These are phyloP conservation scores for Talaromyces sp. DNA, from an alignment of 2,329 filamentous ascomycete genomes.

Conservation along the genomic window DNA sequence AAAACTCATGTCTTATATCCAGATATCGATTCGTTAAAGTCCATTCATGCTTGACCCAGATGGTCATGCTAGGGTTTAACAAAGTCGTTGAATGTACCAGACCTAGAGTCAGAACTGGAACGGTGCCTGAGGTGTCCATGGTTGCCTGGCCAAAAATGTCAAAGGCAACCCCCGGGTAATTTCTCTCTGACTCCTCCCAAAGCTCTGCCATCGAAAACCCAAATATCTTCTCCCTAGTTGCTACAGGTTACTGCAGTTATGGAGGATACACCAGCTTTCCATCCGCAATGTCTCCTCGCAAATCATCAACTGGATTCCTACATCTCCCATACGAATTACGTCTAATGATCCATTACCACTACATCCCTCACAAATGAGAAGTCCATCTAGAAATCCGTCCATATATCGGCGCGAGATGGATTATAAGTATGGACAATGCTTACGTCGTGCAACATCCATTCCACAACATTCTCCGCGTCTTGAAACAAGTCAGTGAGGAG, in stretches of 20 bases:
- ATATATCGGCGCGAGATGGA: no score
- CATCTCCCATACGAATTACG: not conserved
- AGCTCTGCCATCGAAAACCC: not conserved
- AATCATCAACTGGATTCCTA: not conserved
- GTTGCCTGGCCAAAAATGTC: not conserved
- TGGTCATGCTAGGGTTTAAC: no score
- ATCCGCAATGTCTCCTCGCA: not conserved
- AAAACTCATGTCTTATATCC: not conserved
- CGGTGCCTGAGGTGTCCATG: not conserved
- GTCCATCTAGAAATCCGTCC: not conserved
- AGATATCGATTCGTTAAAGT: not conserved
- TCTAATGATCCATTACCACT: not conserved
- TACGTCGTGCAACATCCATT: not conserved
- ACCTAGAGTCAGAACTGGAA: not conserved
- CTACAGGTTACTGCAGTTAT: not conserved
- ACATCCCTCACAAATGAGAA: not conserved
- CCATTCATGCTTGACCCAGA: no score
- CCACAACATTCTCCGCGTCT: not conserved
- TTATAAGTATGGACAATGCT: not conserved
- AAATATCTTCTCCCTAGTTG: not conserved
- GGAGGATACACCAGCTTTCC: not conserved
- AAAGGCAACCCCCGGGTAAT: no score
- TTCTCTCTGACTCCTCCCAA: not conserved
- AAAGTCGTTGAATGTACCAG: no score
- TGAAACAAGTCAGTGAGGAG: not conserved